Conservation (phyloP, 2,329 filamentous ascomycete species). For the Calonectria pauciramosa region DNA sequence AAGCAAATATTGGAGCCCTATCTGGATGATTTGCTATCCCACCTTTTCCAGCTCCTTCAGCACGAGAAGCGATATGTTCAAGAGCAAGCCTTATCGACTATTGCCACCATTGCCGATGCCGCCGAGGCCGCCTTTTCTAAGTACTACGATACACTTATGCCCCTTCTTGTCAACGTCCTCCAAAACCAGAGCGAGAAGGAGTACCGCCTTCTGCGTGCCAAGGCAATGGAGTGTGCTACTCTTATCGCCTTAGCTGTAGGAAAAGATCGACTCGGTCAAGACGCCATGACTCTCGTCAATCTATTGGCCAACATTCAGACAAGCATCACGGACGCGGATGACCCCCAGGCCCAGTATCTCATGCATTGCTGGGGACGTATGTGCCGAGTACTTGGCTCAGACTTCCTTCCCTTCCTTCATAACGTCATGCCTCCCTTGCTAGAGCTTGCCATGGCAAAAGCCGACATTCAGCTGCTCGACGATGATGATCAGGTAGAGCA, state of each 20-base stretch:
- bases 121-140: constrained; percentile 94
- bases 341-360: constrained; percentile 95
- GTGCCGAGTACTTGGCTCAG: constrained; percentile 91
- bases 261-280: constrained; percentile 89
- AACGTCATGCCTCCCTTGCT: constrained; percentile 95
- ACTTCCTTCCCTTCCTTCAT: constrained; percentile 93
- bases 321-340: constrained; percentile 89
- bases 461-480: constrained; percentile 95
- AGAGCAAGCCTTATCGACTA: constrained; percentile 96
- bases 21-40: constrained; percentile 86
- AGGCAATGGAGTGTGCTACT: constrained; percentile 99
- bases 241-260: constrained; percentile 95
- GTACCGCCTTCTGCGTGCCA: constrained; percentile 89
- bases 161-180: constrained; percentile 89
- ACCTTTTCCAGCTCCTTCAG: constrained; percentile 88
- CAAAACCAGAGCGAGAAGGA: constrained; percentile 94
- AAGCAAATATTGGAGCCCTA: constrained; percentile 93
- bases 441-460: constrained; percentile 92
- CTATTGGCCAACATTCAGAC: constrained; percentile 89
- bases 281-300: constrained; percentile 89
- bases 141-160: constrained; percentile 98
- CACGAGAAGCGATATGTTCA: constrained; percentile 97
- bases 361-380: constrained; percentile 99
- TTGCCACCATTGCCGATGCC: constrained; percentile 98
- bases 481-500: constrained; percentile 95